phyloP scores from a whole-genome alignment of 257 asterid species.

The Fraxinus anomala region DNA sequence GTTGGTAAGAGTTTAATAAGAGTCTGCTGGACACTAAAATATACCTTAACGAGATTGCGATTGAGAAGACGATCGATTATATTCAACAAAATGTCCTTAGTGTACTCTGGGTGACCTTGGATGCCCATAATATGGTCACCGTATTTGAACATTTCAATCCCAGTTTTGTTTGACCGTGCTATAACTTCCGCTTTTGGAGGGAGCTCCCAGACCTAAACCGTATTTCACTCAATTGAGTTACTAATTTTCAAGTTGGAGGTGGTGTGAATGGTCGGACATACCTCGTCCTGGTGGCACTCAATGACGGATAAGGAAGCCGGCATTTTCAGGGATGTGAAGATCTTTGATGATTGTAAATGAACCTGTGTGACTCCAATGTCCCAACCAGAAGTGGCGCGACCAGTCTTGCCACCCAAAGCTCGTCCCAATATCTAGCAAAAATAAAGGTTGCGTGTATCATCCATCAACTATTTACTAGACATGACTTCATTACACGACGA shows the following conservation, averaged over 20 bases:
- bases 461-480: neutral
- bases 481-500: neutral
- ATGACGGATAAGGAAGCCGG: constrained; percentile 64
- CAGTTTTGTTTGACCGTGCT: constrained; percentile 73
- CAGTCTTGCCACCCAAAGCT: constrained; percentile 78
- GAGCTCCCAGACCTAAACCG: constrained; percentile 59
- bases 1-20: neutral
- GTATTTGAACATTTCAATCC: constrained; percentile 78
- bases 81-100: constrained; percentile 68
- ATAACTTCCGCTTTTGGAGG: constrained; percentile 76
- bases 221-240: neutral
- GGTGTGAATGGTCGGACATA: constrained; percentile 6
- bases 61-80: constrained; percentile 69
- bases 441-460: neutral
- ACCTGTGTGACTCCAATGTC: constrained; percentile 70
- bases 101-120: constrained; percentile 96
- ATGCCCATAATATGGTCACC: constrained; percentile 88
- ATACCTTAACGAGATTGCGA: constrained; percentile 52
- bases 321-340: constrained; percentile 52
- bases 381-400: constrained; percentile 78
- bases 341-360: constrained; percentile 54
- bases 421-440: constrained; percentile 64
- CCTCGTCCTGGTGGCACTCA: constrained; percentile 93
- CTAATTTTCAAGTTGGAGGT: neutral
- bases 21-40: neutral